These are phyloP conservation scores for Talaromyces atroroseus DNA, from an alignment of 2,329 filamentous ascomycete species.

Conservation along the genomic window DNA sequence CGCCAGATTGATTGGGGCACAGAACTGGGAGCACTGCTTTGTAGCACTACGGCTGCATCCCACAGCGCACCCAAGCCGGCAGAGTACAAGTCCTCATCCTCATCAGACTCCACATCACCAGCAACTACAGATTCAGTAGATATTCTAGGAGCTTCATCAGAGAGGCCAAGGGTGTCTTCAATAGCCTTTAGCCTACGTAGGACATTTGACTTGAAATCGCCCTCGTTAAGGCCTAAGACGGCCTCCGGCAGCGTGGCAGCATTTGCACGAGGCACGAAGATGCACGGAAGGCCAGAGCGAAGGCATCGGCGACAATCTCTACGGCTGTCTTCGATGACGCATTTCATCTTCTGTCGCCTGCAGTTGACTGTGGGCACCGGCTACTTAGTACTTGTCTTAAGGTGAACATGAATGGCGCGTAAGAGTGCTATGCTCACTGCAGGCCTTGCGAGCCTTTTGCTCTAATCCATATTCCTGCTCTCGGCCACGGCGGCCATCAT, in stretches of 20 bases:
- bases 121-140: neutral
- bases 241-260: constrained; percentile 9
- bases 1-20: constrained; percentile 11
- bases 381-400: neutral
- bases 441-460: constrained; percentile 14
- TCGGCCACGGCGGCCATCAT: neutral
- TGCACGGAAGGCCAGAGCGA: constrained; percentile 10
- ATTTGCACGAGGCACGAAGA: constrained; percentile 14
- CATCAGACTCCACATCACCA: neutral
- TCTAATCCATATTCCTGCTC: constrained; percentile 6
- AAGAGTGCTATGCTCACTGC: constrained; percentile 5
- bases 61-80: constrained; percentile 7
- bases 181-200: constrained; percentile 10
- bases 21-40: constrained; percentile 5
- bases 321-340: constrained; percentile 1
- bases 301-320: constrained; percentile 9
- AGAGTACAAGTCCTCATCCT: constrained; percentile 1
- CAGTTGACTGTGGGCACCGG: constrained; percentile 9
- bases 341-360: constrained; percentile 13
- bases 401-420: neutral
- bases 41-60: constrained; percentile 8
- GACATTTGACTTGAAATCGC: constrained; percentile 10
- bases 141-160: neutral
- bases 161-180: constrained; percentile 8
- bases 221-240: neutral